These are phyloP conservation scores for Magnusiomyces paraingens DNA, from an alignment of 1,139 yeast species.

Conservation along the genomic window DNA sequence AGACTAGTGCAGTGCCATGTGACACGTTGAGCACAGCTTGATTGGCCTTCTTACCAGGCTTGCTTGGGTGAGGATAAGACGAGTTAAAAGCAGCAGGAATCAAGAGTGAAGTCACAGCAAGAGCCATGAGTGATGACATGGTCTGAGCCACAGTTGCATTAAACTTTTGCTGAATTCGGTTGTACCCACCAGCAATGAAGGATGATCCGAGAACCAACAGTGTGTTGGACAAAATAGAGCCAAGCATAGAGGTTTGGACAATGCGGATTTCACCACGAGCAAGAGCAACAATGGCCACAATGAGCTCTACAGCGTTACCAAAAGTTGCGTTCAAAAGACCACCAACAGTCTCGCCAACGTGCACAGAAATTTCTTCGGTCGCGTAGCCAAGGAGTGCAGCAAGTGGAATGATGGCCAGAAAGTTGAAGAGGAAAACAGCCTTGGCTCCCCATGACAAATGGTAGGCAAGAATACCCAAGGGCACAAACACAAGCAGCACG, in stretches of 20 bases:
- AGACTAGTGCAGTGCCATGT: conserved; percentile 80
- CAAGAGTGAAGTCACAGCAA: conserved; percentile 79
- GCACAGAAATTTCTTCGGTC: conserved; percentile 84
- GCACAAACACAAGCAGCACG: conserved; percentile 71
- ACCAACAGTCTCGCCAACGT: conserved; percentile 69
- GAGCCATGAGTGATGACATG: conserved; percentile 88
- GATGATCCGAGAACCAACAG: conserved; percentile 92
- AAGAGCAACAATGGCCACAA: conserved; percentile 87
- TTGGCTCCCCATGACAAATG: conserved; percentile 50
- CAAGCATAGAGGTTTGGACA: conserved; percentile 94
- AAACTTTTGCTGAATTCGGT: conserved; percentile 78
- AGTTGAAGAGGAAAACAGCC: conserved; percentile 65
- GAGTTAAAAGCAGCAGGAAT: conserved; percentile 97
- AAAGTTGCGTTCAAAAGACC: conserved; percentile 93
- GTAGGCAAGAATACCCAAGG: conserved; percentile 78
- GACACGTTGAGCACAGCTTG: conserved; percentile 65
- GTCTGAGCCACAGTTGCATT: conserved; percentile 97
- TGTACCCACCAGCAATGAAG: conserved; percentile 86
- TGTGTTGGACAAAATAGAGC: conserved; percentile 81
- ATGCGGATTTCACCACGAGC: conserved; percentile 80
- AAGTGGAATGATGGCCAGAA: conserved; percentile 84
- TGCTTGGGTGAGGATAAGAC: conserved; percentile 44
- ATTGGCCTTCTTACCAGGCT: conserved; percentile 16
- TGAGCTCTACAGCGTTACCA: conserved; percentile 91
- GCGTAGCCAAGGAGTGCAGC: conserved; percentile 88